Percentiles rank a stretch among this genome's conserved stretches.
phyloP scores from a whole-genome alignment of 768 basidiomycete genomes.

The Pisolithus orientalis region DNA sequence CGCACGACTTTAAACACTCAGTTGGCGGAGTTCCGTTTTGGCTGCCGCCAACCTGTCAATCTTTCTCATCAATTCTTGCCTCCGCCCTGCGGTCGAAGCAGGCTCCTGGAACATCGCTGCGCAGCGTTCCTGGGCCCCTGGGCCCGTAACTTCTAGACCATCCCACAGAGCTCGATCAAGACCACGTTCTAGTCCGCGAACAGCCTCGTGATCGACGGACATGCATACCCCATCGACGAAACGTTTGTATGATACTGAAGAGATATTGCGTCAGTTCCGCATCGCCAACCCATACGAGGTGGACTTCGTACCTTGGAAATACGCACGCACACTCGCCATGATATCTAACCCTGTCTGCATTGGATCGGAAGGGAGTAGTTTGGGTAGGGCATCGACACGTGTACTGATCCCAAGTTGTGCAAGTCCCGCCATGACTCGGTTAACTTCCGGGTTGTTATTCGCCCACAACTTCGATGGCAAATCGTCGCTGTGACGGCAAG shows the following conservation, averaged over 20 bases:
- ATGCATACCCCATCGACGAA: slow-evolving; percentile 38
- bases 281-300: background rate
- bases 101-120: slow-evolving; percentile 47
- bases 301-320: slow-evolving; percentile 59
- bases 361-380: slow-evolving; percentile 43
- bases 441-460: slow-evolving; percentile 14
- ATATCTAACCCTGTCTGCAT: slow-evolving; percentile 54
- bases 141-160: slow-evolving; percentile 47
- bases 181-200: slow-evolving; percentile 41
- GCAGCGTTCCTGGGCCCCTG: slow-evolving; percentile 42
- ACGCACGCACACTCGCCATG: slow-evolving; percentile 68
- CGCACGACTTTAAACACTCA: slow-evolving; percentile 3
- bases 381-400: slow-evolving; percentile 38
- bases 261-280: background rate
- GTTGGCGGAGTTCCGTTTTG: slow-evolving; percentile 28
- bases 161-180: slow-evolving; percentile 40
- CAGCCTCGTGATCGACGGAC: slow-evolving; percentile 34
- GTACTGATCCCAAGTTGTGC: slow-evolving; percentile 23
- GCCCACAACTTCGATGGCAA: slow-evolving; percentile 7
- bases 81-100: slow-evolving; percentile 35
- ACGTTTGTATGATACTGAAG: slow-evolving; percentile 41
- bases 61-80: slow-evolving; percentile 47
- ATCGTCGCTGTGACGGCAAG: slow-evolving; percentile 8
- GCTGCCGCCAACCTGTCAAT: slow-evolving; percentile 44
- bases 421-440: slow-evolving; percentile 19